Evolutionary conservation across 2,329 filamentous ascomycete genomes (phyloP), one percentile per base, ranked within the genome.

Genomic region (Fusarium globosum): DNA sequence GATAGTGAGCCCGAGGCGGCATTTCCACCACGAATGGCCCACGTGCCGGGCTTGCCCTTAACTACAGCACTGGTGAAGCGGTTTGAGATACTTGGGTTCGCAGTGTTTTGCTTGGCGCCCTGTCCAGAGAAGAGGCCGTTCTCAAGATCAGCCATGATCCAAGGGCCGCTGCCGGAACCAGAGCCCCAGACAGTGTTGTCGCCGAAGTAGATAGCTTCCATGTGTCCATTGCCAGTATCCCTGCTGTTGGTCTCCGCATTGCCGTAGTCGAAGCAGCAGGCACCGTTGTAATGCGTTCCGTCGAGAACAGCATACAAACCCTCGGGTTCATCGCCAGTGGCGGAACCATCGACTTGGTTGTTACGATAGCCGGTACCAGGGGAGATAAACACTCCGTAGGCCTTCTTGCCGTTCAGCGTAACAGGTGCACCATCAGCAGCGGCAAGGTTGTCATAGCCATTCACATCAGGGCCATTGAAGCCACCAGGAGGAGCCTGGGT

Each of bases 101-200:
- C 69, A 10, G 68, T 43, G 9, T 71, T 71, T 16, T 71, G 61
- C 43, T 72, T 72, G 2, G 68, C 36, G 23, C 33, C 21, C 21
- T 59, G 21, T 20, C 90, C 90, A 0, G 90, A 90, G 82, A 92
- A 92, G 6, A 93, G 81, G 7, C 89, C 88, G 69, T 92, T 91
- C 78, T 93, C 91, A 1, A 93, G 85, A 80, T 93, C 91, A 1
- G 90, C 90, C 89, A 92, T 92, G 73, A 92, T 78, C 91, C 90
- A 92, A 0, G 91, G 91, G 0, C 91, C 90, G 48, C 74, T 85
- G 49, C 90, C 90, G 8, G 87, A 63, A 14, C 91, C 90, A 13
- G 79, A 80, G 23, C 90, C 90, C 88, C 88, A 91, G 72, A 67
- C 66, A 0, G 83, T 89, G 78, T 77, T 86, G 78, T 83, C 81